Base-by-base conservation (phyloP, 1,139 yeast genomes). In the Yamadazyma triangularis region DNA sequence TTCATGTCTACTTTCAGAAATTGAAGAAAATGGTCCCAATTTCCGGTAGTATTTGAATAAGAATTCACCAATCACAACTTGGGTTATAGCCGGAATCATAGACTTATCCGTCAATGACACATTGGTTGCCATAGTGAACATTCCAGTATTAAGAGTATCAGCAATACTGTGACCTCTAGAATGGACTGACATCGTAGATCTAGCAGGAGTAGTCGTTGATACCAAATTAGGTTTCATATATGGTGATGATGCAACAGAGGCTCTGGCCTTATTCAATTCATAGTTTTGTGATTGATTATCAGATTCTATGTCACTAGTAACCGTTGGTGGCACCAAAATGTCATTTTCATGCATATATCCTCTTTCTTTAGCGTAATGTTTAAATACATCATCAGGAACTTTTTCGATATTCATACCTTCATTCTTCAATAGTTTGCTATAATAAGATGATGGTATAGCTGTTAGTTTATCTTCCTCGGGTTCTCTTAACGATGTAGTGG, bases 41-140 rank as follows among this genome's bases (percentile, higher is more conserved):
- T 79, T 75, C 32, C 95, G 78, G 55, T 82, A 86, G 53, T 91
- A 89, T 56, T 91, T 91, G 73, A 73, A 82, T 40, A 88, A 64
- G 44, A 79, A 87, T 53, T 89, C 97, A 35, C 98, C 98, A 56
- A 89, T 84, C 29, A 91, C 89, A 6, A 93, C 83, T 55, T 88
- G 96, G 0, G 96, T 84, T 34, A 91, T 76, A 3, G 93, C 91
- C 2, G 93, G 89, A 42, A 86, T 82, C 73, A 86, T 84, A 27
- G 78, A 75, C 32, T 73, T 76, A 42, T 81, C 91, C 4, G 82
- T 77, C 25, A 82, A 59, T 0, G 91, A 80, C 4, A 79, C 80
- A 50, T 79, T 71, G 0, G 91, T 81, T 28, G 80, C 81, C 50
- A 84, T 70, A 1, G 89, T 79, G 26, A 68, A 53, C 2, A 50